phyloP scores from a whole-genome alignment of 345 rosid species.

The Linum trigynum region DNA sequence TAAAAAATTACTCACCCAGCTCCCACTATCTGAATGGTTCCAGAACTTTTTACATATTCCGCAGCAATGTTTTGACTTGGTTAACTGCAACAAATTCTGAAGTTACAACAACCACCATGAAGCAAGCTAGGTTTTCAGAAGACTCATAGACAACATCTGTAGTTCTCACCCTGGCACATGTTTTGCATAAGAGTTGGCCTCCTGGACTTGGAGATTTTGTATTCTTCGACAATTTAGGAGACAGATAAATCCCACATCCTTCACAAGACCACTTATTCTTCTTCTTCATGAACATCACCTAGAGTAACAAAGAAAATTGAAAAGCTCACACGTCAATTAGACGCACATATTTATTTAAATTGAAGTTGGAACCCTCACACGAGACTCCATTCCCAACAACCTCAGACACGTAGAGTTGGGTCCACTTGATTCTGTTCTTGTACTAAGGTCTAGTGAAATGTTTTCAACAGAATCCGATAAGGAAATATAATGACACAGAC shows the following conservation, averaged over 20 bases:
- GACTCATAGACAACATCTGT: constrained; percentile 9
- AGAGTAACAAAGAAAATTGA: constrained; percentile 6
- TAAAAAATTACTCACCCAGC: constrained; percentile 60
- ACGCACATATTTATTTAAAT: neutral
- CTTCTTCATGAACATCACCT: constrained; percentile 41
- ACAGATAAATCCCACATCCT: constrained; percentile 58
- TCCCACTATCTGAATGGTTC: constrained; percentile 82
- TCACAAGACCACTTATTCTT: constrained; percentile 47
- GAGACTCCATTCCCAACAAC: neutral
- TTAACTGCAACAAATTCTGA: constrained; percentile 39
- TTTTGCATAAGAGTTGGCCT: constrained; percentile 60
- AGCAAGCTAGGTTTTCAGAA: too few species aligned
- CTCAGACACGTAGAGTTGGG: neutral
- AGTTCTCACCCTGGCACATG: constrained; percentile 58
- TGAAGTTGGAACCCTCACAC: neutral
- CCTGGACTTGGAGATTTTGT: constrained; percentile 38
- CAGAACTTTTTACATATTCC: constrained; percentile 90
- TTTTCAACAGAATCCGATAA: neutral
- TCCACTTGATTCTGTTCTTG: neutral
- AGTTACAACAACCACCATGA: neutral
- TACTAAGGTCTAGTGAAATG: too few species aligned
- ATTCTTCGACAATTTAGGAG: constrained; percentile 44
- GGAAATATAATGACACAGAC: neutral
- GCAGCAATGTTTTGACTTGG: constrained; percentile 75
- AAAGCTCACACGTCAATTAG: neutral